Conservation (phyloP, 352 stramenopile species). For the Phytophthora quininea region DNA sequence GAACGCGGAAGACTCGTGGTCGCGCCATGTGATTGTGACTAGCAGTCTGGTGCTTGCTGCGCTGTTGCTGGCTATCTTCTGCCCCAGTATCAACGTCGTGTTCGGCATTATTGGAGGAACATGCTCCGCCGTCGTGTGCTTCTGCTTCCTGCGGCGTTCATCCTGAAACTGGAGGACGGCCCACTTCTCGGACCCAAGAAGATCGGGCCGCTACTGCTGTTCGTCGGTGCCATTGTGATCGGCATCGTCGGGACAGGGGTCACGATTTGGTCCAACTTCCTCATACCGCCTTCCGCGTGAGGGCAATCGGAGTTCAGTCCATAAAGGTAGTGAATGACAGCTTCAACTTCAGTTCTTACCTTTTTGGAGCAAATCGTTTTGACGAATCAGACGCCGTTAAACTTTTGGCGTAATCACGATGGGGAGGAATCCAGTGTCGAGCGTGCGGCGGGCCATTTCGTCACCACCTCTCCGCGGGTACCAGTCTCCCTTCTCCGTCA, state of each 20-base stretch:
- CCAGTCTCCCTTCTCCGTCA: conserved; percentile 25
- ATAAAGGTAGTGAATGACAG: not conserved
- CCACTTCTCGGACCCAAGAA: conserved; percentile 75
- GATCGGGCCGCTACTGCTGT: conserved; percentile 70
- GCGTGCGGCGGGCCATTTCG: conserved; percentile 9
- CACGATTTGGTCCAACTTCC: conserved; percentile 73
- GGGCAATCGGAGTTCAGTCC: too few species aligned
- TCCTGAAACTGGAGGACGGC: conserved; percentile 84
- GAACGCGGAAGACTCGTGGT: conserved; percentile 65
- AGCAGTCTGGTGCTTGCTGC: conserved; percentile 65
- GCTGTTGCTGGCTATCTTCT: conserved; percentile 83
- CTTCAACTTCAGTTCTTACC: too few species aligned
- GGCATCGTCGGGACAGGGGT: conserved; percentile 68
- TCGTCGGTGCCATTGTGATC: conserved; percentile 77
- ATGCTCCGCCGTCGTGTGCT: conserved; percentile 85
- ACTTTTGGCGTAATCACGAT: conserved; percentile 7
- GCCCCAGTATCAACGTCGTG: conserved; percentile 85
- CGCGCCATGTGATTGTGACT: conserved; percentile 73
- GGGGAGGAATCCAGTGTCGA: not conserved
- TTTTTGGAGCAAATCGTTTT: too few species aligned
- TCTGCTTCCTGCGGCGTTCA: conserved; percentile 85
- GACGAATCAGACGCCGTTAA: too few species aligned
- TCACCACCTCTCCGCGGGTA: conserved; percentile 64
- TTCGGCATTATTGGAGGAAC: conserved; percentile 88
- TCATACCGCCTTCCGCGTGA: conserved; percentile 21